These are phyloP conservation scores for Penicillium polonicum DNA, from an alignment of 2,329 filamentous ascomycete genomes.

Conservation along the genomic window DNA sequence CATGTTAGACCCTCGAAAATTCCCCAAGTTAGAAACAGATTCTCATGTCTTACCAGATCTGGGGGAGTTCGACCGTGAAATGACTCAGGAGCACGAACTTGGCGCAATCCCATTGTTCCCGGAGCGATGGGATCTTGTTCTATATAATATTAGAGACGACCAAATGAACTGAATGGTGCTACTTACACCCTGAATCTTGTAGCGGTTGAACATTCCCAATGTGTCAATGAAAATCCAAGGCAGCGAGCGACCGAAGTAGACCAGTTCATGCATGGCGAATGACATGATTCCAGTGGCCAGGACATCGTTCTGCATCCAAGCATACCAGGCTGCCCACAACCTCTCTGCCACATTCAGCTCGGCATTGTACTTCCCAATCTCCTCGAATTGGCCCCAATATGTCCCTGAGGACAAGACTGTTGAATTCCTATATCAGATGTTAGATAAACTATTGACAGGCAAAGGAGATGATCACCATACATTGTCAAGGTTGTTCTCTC, in stretches of 20 bases:
- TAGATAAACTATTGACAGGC: neutral
- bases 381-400: slow-evolving; percentile 66
- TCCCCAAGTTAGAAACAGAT: neutral
- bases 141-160: slow-evolving; percentile 29
- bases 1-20: neutral
- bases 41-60: slow-evolving; percentile 70
- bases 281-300: slow-evolving; percentile 97
- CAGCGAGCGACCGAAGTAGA: slow-evolving; percentile 90
- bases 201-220: slow-evolving; percentile 84
- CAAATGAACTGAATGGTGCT: neutral
- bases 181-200: slow-evolving; percentile 86
- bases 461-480: slow-evolving; percentile 7
- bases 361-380: slow-evolving; percentile 71
- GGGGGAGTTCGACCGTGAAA: slow-evolving; percentile 95
- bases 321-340: slow-evolving; percentile 94
- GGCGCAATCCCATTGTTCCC: slow-evolving; percentile 93
- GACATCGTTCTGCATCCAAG: slow-evolving; percentile 96
- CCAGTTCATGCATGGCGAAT: slow-evolving; percentile 87
- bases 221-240: slow-evolving; percentile 92
- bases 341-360: slow-evolving; percentile 83
- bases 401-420: slow-evolving; percentile 51
- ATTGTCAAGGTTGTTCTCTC: slow-evolving; percentile 7
- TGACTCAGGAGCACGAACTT: slow-evolving; percentile 89
- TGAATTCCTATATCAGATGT: slow-evolving; percentile 46
- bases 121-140: slow-evolving; percentile 84